Evolutionary conservation across 179 eudicot species (phyloP).

Genomic region (Drosera spatulata): DNA sequence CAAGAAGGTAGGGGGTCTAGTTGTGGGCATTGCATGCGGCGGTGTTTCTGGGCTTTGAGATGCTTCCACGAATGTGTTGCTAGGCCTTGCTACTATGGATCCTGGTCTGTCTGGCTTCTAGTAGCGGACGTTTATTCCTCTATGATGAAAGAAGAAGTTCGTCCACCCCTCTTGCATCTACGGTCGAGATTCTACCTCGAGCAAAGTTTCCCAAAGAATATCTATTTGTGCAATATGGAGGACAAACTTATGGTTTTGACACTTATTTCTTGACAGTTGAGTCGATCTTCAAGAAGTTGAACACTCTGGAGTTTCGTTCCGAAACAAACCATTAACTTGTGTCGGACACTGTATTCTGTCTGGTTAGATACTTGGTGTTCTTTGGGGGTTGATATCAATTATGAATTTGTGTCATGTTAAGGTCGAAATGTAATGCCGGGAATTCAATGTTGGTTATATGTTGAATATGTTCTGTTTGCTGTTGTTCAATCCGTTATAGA

Average conservation of each 20-base stretch:
- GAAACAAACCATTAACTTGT: too few relatives aligned
- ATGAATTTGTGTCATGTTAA: too few relatives aligned
- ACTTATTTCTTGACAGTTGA: conserved; percentile 54
- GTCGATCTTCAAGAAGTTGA: conserved; percentile 36
- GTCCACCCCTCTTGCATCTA: too few relatives aligned
- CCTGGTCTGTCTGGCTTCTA: conserved; percentile 93
- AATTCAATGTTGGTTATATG: too few relatives aligned
- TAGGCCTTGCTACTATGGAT: conserved; percentile 60
- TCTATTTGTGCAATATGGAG: conserved; percentile 74
- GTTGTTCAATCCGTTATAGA: too few relatives aligned
- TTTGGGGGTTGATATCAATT: too few relatives aligned
- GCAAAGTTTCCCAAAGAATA: conserved; percentile 43
- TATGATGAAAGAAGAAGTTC: conserved; percentile 22
- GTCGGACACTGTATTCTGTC: too few relatives aligned
- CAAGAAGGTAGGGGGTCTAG: conserved; percentile 77
- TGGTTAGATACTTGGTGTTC: too few relatives aligned
- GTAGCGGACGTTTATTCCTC: conserved; percentile 78
- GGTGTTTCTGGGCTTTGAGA: conserved; percentile 63
- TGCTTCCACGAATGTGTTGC: conserved; percentile 57
- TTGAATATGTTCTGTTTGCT: too few relatives aligned
- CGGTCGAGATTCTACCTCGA: conserved; percentile 52
- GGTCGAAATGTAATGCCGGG: too few relatives aligned
- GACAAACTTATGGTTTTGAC: conserved; percentile 83
- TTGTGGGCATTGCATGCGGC: conserved; percentile 75
- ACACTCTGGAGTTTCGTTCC: too few relatives aligned